Base-by-base conservation (phyloP, 208 protist species). In the Trypanosoma lewisi region DNA sequence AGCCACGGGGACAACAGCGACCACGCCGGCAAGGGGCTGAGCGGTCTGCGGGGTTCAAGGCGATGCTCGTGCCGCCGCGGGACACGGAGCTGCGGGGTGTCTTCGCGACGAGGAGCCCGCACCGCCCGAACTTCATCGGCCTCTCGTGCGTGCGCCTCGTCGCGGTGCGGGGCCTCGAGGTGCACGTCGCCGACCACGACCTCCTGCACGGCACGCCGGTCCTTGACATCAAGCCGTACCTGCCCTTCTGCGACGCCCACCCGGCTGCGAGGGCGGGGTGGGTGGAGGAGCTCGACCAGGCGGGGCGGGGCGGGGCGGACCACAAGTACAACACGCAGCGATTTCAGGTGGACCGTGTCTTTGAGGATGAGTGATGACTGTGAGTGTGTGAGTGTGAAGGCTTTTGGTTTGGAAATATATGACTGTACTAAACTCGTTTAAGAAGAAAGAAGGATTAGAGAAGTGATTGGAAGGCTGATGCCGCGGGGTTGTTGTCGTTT, bases 141-240 rank as follows among this genome's bases (percentile, higher is more conserved):
- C 53, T 97, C 36, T 94, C 87, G 14, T 92, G 83, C 51, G 87
- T 94, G 25, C 82, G 80, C 16, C 77, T 97, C 14, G 82, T 95
- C 5, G 73, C 66, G 14, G 87, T 97, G 53, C 82, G 82, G 25
- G 88, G 89, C 4, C 65, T 91, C 4, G 78, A 91, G 25, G 70
- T 95, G 19, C 83, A 91, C 75, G 83, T 98, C 16, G 83, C 86
- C 30, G 97, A 97, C 41, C 78, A 97, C 59, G 97, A 98, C 61
- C 75, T 98, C 14, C 80, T 98, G 19, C 90, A 98, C 72, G 94
- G 95, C 30, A 99, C 97, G 27, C 96, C 96, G 7, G 89, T 99
- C 51, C 75, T 99, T 21, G 97, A 99, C 65, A 96, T 99, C 60
- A 99, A 99, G 76, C 96, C 96, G 4, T 98, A 98, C 53, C 59